phyloP scores from a whole-genome alignment of 1,284 basidiomycete genomes.

The Somion occarium region DNA sequence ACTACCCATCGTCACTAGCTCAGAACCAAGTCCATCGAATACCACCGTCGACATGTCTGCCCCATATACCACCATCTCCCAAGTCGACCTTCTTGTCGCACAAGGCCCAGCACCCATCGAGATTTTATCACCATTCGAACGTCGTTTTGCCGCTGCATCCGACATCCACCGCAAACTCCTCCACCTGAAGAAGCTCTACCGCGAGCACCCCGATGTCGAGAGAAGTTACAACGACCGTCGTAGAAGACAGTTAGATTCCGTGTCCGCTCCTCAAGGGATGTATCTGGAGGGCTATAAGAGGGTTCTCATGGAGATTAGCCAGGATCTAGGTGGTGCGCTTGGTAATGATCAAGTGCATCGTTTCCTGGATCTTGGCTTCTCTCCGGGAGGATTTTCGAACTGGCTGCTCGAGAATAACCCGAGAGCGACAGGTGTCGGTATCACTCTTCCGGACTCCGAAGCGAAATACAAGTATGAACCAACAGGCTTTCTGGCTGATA shows the following conservation, averaged over 20 bases:
- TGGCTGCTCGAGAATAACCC: conserved; percentile 16
- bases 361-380: conserved; percentile 20
- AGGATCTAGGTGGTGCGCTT: neutral
- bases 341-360: conserved; percentile 5
- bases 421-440: conserved; percentile 12
- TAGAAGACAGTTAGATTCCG: neutral
- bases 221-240: neutral
- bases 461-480: conserved; percentile 6
- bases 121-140: neutral
- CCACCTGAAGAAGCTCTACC: conserved; percentile 4
- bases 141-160: conserved; percentile 1
- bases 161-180: neutral
- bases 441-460: conserved; percentile 16
- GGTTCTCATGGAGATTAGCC: neutral
- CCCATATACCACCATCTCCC: neutral
- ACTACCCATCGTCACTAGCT: neutral
- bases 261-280: neutral
- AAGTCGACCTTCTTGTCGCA: neutral
- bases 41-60: neutral
- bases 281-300: conserved; percentile 1
- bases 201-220: neutral
- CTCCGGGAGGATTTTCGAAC: conserved; percentile 19
- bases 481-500: neutral
- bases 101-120: neutral
- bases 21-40: neutral